Percentiles rank a stretch among this genome's conserved stretches.
phyloP scores from a whole-genome alignment of 2,329 filamentous ascomycete genomes.

The Colletotrichum sp. region DNA sequence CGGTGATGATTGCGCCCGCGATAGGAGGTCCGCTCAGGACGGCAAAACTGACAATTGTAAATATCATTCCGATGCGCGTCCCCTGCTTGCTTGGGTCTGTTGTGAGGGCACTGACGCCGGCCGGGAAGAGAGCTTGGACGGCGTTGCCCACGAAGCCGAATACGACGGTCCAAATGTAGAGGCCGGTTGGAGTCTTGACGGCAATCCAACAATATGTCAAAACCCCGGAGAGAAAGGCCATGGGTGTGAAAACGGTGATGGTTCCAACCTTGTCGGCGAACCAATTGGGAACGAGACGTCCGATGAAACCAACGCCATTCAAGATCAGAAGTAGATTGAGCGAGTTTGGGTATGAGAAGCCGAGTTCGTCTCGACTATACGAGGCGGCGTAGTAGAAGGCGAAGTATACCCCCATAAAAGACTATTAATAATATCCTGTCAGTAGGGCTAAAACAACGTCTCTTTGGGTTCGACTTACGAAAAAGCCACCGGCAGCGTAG shows the following conservation, averaged over 20 bases:
- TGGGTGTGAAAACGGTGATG: constrained; percentile 64
- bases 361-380: constrained; percentile 48
- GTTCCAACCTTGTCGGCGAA: constrained; percentile 63
- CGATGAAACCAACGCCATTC: constrained; percentile 65
- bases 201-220: constrained; percentile 62
- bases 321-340: constrained; percentile 69
- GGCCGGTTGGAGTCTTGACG: constrained; percentile 48
- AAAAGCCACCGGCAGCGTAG: constrained; percentile 11
- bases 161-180: constrained; percentile 67
- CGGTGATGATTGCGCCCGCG: constrained; percentile 52
- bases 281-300: constrained; percentile 61
- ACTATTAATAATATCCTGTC: constrained; percentile 26
- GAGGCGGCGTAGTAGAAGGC: constrained; percentile 63
- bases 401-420: constrained; percentile 59
- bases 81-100: constrained; percentile 56
- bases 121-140: constrained; percentile 71
- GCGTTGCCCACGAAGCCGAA: constrained; percentile 69
- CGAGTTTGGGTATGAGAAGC: constrained; percentile 50
- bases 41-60: constrained; percentile 58
- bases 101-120: constrained; percentile 59
- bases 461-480: neutral
- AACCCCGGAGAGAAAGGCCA: constrained; percentile 41
- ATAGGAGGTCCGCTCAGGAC: constrained; percentile 57
- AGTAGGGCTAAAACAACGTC: neutral
- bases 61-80: constrained; percentile 62